A percentile compares a stretch with the other conserved stretches of the same genome.
phyloP scores from a whole-genome alignment of 2,329 filamentous ascomycete species.

The Helicocarpus griseus region DNA sequence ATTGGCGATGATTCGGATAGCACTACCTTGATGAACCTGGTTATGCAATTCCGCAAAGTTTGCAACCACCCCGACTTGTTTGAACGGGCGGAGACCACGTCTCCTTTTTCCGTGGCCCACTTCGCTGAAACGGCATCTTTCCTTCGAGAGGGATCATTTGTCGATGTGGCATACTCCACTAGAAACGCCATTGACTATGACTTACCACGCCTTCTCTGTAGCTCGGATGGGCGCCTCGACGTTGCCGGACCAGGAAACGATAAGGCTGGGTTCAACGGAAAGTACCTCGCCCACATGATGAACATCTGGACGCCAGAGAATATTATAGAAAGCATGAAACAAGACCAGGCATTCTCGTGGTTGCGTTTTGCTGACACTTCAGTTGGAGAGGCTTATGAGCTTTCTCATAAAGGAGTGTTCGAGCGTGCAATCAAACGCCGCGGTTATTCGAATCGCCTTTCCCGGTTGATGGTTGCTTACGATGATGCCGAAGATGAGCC shows the following conservation, averaged over 20 bases:
- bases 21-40: conserved; percentile 94
- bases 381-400: conserved; percentile 58
- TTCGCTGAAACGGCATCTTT: conserved; percentile 96
- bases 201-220: conserved; percentile 72
- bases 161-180: conserved; percentile 78
- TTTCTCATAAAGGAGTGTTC: conserved; percentile 62
- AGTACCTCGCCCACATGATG: conserved; percentile 70
- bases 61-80: conserved; percentile 98
- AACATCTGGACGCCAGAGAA: conserved; percentile 84
- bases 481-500: conserved; percentile 49
- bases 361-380: conserved; percentile 77
- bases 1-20: conserved; percentile 90
- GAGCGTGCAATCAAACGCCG: conserved; percentile 58
- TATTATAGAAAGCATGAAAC: conserved; percentile 52
- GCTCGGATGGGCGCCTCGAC: conserved; percentile 66
- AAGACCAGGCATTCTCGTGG: conserved; percentile 68
- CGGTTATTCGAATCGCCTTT: conserved; percentile 47
- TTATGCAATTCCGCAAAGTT: conserved; percentile 99
- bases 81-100: conserved; percentile 83
- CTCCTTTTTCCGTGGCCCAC: conserved; percentile 70
- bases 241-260: conserved; percentile 63
- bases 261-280: conserved; percentile 68
- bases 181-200: conserved; percentile 77
- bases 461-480: conserved; percentile 59
- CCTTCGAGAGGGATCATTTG: conserved; percentile 71